Evolutionary conservation across 306 rosid species (phyloP).

Genomic region (Geum urbanum): DNA sequence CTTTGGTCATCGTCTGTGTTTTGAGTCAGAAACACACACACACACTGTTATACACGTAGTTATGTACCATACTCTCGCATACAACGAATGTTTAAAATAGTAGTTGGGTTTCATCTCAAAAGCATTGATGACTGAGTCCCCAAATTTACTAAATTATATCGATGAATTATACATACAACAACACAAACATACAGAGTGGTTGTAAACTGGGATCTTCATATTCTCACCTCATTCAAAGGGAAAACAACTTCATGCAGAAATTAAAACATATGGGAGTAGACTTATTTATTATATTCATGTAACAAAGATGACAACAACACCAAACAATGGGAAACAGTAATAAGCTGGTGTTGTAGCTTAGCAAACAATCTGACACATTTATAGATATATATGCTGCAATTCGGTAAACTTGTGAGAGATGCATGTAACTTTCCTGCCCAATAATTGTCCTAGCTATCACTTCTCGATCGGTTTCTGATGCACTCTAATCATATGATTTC

Average conservation of each 20-base stretch:
- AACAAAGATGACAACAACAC: neutral
- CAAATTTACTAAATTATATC: neutral
- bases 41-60: too few species aligned
- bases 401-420: neutral
- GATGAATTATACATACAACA: neutral
- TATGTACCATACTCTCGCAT: constrained; percentile 7
- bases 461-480: neutral
- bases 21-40: too few species aligned
- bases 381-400: neutral
- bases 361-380: neutral
- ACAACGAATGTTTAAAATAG: constrained; percentile 1
- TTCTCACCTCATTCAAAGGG: neutral
- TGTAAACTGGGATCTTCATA: neutral
- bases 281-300: constrained; percentile 3
- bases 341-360: neutral
- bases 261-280: neutral
- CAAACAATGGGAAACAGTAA: neutral
- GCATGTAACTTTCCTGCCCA: neutral
- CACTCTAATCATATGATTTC: neutral
- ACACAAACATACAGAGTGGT: neutral
- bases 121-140: constrained; percentile 14
- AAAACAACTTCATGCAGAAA: neutral
- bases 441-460: neutral
- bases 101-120: neutral
- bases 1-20: too few species aligned